phyloP scores from a whole-genome alignment of 305 asterid genomes.

The Withania somnifera region DNA sequence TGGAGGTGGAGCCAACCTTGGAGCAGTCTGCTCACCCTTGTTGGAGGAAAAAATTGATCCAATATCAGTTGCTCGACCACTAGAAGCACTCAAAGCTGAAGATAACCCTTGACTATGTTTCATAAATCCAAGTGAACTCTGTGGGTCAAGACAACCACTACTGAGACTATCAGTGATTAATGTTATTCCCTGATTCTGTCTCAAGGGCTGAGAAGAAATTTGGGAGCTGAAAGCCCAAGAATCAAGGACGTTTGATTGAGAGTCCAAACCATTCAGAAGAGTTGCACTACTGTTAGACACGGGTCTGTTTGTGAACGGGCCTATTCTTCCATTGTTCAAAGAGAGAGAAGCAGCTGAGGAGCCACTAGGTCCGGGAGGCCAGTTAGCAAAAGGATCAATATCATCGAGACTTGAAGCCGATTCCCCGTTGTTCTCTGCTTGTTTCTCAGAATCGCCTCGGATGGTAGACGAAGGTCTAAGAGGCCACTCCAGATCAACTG shows the following conservation, averaged over 20 bases:
- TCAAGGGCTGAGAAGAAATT: slow-evolving; percentile 20
- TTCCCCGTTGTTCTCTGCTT: slow-evolving; percentile 32
- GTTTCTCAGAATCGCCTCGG: slow-evolving; percentile 22
- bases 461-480: slow-evolving; percentile 45
- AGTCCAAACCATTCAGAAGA: slow-evolving; percentile 35
- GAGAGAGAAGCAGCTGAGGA: slow-evolving; percentile 32
- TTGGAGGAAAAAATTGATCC: slow-evolving; percentile 68
- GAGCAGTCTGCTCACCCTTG: slow-evolving; percentile 61
- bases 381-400: slow-evolving; percentile 85
- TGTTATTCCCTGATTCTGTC: slow-evolving; percentile 47
- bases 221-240: slow-evolving; percentile 51
- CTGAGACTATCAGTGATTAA: slow-evolving; percentile 16
- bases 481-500: slow-evolving; percentile 97
- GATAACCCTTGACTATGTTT: slow-evolving; percentile 42
- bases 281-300: slow-evolving; percentile 24
- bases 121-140: slow-evolving; percentile 51
- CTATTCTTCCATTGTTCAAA: slow-evolving; percentile 30
- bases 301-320: slow-evolving; percentile 23
- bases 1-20: slow-evolving; percentile 96
- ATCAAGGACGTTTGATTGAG: slow-evolving; percentile 24
- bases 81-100: slow-evolving; percentile 24
- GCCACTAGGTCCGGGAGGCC: slow-evolving; percentile 78
- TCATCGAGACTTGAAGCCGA: slow-evolving; percentile 48
- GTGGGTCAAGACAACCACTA: slow-evolving; percentile 29
- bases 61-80: slow-evolving; percentile 45